These are phyloP conservation scores for Enterospora canceri DNA, from an alignment of 371 early-diverging fungal genomes.

Conservation along the genomic window DNA sequence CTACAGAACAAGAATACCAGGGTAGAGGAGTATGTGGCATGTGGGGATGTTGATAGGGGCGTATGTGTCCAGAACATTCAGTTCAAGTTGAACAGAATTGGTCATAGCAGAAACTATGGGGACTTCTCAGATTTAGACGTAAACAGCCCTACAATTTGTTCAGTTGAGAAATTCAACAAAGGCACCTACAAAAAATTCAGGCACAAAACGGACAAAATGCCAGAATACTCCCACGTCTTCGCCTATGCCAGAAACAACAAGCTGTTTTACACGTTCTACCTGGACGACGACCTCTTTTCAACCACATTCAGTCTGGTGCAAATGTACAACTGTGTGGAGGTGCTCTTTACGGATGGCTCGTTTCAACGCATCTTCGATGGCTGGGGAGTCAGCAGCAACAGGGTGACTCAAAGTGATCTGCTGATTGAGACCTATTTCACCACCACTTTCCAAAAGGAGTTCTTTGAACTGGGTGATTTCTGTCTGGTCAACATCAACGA, in stretches of 20 bases:
- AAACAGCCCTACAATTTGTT: conserved; percentile 28
- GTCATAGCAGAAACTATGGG: conserved; percentile 49
- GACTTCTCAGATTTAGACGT: conserved; percentile 52
- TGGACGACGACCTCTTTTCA: conserved; percentile 55
- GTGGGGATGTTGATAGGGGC: background rate
- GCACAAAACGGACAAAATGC: conserved; percentile 4
- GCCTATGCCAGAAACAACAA: conserved; percentile 12
- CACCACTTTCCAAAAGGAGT: conserved; percentile 4
- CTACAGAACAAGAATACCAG: conserved; percentile 12
- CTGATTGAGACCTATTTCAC: conserved; percentile 2
- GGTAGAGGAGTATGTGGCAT: conserved; percentile 51
- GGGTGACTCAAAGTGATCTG: conserved; percentile 7
- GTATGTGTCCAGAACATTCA: background rate
- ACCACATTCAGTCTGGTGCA: conserved; percentile 38
- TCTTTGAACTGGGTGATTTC: background rate
- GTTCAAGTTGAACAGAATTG: conserved; percentile 27
- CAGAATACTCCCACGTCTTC: background rate
- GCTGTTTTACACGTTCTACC: conserved; percentile 23
- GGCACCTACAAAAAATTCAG: conserved; percentile 16
- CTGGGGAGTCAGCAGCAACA: conserved; percentile 6
- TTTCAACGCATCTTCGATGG: conserved; percentile 11
- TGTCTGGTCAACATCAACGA: conserved; percentile 24
- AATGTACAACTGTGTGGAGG: conserved; percentile 49
- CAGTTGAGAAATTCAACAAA: conserved; percentile 19
- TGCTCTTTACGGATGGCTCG: conserved; percentile 38